phyloP scores from a whole-genome alignment of 2,329 filamentous ascomycete species.

The Cadophora sp. region DNA sequence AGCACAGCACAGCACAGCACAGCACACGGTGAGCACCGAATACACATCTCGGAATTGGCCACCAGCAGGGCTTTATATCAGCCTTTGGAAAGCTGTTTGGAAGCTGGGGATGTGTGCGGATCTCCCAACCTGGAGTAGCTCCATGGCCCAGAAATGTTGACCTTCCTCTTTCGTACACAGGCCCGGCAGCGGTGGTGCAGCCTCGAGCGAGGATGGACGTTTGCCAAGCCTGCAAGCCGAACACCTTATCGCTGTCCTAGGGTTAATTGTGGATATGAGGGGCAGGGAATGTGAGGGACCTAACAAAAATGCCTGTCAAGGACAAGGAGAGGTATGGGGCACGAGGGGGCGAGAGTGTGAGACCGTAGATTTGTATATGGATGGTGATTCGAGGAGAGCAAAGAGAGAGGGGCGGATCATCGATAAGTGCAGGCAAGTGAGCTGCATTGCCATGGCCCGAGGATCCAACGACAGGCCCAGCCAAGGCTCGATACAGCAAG shows the following conservation, averaged over 20 bases:
- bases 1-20: not conserved
- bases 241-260: conserved; percentile 2
- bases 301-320: not conserved
- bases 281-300: not conserved
- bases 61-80: conserved; percentile 8
- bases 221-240: conserved; percentile 9
- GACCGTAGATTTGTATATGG: not conserved
- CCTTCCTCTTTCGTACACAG: not conserved
- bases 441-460: not conserved
- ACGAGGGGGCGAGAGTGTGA: not conserved
- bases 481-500: not conserved
- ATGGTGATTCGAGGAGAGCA: not conserved
- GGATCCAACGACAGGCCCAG: conserved; percentile 1
- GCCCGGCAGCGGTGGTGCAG: not conserved
- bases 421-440: conserved; percentile 12
- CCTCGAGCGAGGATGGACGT: conserved; percentile 1
- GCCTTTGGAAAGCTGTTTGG: not conserved
- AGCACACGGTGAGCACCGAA: conserved; percentile 7
- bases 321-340: not conserved
- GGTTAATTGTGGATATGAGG: not conserved
- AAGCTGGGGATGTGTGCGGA: not conserved
- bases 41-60: conserved; percentile 2
- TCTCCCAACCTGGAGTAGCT: not conserved
- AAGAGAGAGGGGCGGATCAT: not conserved
- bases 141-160: not conserved